A percentile compares a stretch with the other conserved stretches of the same genome.
Evolutionary conservation across 768 basidiomycete species (phyloP).

Genomic region (Mrakia frigida): DNA sequence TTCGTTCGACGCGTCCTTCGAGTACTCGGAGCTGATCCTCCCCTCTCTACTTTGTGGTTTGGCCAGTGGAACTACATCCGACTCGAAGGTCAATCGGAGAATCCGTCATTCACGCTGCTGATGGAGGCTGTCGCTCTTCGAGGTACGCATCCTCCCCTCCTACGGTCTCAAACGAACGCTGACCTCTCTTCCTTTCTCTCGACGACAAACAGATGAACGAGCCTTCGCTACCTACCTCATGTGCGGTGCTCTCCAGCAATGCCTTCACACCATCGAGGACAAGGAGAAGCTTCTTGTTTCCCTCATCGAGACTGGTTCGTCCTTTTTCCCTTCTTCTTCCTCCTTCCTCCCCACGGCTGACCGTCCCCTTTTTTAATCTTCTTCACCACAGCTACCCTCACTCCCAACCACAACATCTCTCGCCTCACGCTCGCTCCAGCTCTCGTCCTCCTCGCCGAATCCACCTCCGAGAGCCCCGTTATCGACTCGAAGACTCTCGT

Average conservation of each 20-base stretch:
- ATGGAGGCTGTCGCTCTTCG: background rate
- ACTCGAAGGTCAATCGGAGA: conserved; percentile 9
- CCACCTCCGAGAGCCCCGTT: background rate
- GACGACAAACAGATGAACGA: background rate
- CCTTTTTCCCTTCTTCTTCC: background rate
- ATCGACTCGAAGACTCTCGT: background rate
- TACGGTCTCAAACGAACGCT: too few species aligned
- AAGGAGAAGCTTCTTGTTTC: conserved; percentile 14
- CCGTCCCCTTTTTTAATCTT: background rate
- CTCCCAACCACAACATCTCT: conserved; percentile 1
- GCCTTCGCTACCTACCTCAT: background rate
- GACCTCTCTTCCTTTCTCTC: background rate
- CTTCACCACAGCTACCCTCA: background rate
- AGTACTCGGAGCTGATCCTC: background rate
- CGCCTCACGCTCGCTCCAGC: background rate
- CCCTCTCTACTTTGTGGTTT: too few species aligned
- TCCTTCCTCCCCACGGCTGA: background rate
- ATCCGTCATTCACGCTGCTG: conserved; percentile 7
- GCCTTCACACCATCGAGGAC: background rate
- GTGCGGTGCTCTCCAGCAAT: background rate
- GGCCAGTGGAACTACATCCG: conserved; percentile 5
- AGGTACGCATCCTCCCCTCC: background rate
- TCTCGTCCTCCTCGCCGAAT: background rate
- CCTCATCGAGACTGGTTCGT: conserved; percentile 17
- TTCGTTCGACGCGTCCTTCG: background rate